A percentile compares a stretch with the other conserved stretches of the same genome.
Conservation (phyloP, 2,329 filamentous ascomycete genomes). For the Ceratocystis cacaofunesta region DNA sequence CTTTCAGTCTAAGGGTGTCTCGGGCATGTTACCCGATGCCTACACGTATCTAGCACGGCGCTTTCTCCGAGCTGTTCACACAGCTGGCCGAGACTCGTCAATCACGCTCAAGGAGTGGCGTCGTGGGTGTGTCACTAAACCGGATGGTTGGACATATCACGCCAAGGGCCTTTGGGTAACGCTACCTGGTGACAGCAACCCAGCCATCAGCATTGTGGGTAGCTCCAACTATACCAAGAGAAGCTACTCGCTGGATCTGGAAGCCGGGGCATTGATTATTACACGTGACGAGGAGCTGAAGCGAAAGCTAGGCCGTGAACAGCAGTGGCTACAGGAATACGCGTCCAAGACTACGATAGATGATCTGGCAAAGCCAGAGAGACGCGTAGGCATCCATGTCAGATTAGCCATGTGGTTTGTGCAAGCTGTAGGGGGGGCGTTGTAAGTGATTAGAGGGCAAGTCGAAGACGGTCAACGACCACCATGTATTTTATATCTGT, state of each 20-base stretch:
- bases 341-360: constrained; percentile 53
- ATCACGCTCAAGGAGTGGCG: constrained; percentile 81
- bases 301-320: constrained; percentile 60
- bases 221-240: constrained; percentile 93
- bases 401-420: constrained; percentile 91
- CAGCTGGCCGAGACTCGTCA: constrained; percentile 33
- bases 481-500: constrained; percentile 1
- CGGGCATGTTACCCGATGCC: constrained; percentile 76
- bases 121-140: constrained; percentile 61
- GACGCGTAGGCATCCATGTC: constrained; percentile 74
- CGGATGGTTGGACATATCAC: constrained; percentile 91
- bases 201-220: constrained; percentile 69
- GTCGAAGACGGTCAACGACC: background rate
- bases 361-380: constrained; percentile 67
- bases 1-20: constrained; percentile 74
- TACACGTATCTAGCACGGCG: constrained; percentile 77
- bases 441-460: constrained; percentile 34
- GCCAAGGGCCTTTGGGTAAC: constrained; percentile 92
- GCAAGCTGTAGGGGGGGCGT: constrained; percentile 66
- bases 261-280: constrained; percentile 74
- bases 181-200: constrained; percentile 47
- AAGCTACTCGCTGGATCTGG: constrained; percentile 82
- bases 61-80: constrained; percentile 51
- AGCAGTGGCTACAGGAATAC: constrained; percentile 63
- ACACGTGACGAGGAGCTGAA: constrained; percentile 63